A percentile compares a stretch with the other conserved stretches of the same genome.
Evolutionary conservation across 768 basidiomycete species (phyloP).

Genomic region (Lenzites betulinus): DNA sequence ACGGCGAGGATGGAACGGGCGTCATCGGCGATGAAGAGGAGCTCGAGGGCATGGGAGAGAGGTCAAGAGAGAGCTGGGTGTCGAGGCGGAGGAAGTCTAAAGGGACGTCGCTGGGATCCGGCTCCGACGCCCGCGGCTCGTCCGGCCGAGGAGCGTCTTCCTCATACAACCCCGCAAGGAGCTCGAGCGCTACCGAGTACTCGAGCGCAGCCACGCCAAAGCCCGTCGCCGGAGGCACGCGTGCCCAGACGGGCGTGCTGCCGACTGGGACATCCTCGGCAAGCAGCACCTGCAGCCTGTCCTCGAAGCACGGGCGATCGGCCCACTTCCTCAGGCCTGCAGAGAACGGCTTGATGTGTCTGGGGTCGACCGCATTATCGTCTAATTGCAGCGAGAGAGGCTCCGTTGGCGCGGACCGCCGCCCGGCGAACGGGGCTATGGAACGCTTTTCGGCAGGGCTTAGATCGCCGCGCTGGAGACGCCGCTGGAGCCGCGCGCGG

Average conservation of each 20-base stretch:
- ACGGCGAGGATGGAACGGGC: slow-evolving; percentile 6
- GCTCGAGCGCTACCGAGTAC: slow-evolving; percentile 66
- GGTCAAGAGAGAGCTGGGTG: slow-evolving; percentile 14
- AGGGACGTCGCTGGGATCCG: background rate
- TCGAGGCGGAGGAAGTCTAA: slow-evolving; percentile 19
- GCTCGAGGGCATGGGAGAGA: slow-evolving; percentile 13
- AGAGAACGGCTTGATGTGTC: slow-evolving; percentile 41
- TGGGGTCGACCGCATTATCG: slow-evolving; percentile 37
- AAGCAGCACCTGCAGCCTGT: slow-evolving; percentile 59
- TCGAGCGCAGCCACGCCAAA: slow-evolving; percentile 72
- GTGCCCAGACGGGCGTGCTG: slow-evolving; percentile 36
- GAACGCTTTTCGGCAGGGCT: slow-evolving; percentile 43
- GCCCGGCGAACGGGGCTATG: slow-evolving; percentile 45
- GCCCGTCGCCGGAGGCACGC: slow-evolving; percentile 45
- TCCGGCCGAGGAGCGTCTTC: slow-evolving; percentile 24
- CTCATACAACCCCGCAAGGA: slow-evolving; percentile 54
- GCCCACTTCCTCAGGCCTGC: slow-evolving; percentile 69
- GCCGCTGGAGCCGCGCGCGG: slow-evolving; percentile 52
- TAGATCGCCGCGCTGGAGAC: slow-evolving; percentile 41
- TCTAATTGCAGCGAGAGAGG: slow-evolving; percentile 34
- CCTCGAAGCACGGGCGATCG: slow-evolving; percentile 75
- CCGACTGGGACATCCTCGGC: slow-evolving; percentile 27
- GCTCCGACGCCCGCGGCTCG: slow-evolving; percentile 8
- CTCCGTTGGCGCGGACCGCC: slow-evolving; percentile 17
- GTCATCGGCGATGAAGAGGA: slow-evolving; percentile 13